phyloP scores from a whole-genome alignment of 2,329 filamentous ascomycete species.

The Sclerotinia borealis region DNA sequence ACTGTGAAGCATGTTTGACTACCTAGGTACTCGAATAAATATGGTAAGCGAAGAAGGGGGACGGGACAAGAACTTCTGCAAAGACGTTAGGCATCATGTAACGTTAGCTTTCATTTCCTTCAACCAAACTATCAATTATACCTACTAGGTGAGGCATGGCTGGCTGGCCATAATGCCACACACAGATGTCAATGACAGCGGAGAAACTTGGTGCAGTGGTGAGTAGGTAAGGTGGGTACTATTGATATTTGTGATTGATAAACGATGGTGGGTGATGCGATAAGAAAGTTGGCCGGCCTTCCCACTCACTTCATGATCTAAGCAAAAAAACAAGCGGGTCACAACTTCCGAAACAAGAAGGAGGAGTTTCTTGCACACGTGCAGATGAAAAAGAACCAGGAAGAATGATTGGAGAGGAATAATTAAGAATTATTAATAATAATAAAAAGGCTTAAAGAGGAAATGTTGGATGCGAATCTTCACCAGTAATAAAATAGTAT shows the following conservation, averaged over 20 bases:
- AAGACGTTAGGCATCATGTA: not conserved
- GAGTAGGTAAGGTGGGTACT: too few species aligned
- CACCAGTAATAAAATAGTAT: not conserved
- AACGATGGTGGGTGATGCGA: not conserved
- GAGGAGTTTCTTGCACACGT: not conserved
- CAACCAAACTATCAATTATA: not conserved
- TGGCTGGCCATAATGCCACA: too few species aligned
- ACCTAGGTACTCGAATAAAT: too few species aligned
- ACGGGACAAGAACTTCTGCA: not conserved
- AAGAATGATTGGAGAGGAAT: not conserved
- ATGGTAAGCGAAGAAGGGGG: not conserved
- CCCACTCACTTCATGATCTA: not conserved
- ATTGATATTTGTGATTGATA: too few species aligned
- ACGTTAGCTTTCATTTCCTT: not conserved
- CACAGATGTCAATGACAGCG: not conserved
- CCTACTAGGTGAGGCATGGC: not conserved
- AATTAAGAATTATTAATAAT: not conserved
- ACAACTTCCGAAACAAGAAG: conserved; percentile 1
- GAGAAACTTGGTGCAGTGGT: not conserved
- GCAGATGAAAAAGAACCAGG: not conserved
- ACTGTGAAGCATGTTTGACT: not conserved
- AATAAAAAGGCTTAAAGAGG: not conserved
- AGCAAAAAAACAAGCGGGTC: not conserved
- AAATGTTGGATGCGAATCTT: not conserved
- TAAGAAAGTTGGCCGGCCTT: not conserved